These are phyloP conservation scores for Magnaporthiopsis incrustans DNA, from an alignment of 2,329 filamentous ascomycete genomes.

Conservation along the genomic window DNA sequence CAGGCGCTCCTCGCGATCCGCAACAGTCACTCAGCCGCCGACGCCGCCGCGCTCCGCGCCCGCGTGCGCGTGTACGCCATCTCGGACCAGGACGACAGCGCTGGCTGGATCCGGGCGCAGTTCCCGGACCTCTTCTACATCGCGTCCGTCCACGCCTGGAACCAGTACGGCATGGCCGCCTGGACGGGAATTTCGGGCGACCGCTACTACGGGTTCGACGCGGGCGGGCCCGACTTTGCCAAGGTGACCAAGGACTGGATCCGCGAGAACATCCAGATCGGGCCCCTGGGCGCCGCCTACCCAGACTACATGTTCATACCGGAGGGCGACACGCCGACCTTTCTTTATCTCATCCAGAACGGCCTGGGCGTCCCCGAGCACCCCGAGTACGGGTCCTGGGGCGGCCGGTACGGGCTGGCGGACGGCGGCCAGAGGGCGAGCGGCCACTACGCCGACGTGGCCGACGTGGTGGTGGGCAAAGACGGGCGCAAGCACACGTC, in stretches of 20 bases:
- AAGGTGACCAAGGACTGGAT: slow-evolving; percentile 44
- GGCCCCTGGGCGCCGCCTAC: slow-evolving; percentile 33
- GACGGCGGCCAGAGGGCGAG: slow-evolving; percentile 18
- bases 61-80: slow-evolving; percentile 46
- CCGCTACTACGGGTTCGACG: slow-evolving; percentile 24
- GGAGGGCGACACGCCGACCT: slow-evolving; percentile 45
- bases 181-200: slow-evolving; percentile 42
- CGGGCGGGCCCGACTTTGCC: slow-evolving; percentile 35
- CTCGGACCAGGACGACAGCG: slow-evolving; percentile 51
- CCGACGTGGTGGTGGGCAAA: slow-evolving; percentile 20
- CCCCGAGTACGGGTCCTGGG: slow-evolving; percentile 41
- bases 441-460: slow-evolving; percentile 21
- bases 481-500: slow-evolving; percentile 19
- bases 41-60: slow-evolving; percentile 26
- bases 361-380: slow-evolving; percentile 36
- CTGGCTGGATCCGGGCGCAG: slow-evolving; percentile 44
- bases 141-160: slow-evolving; percentile 45
- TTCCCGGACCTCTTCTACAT: slow-evolving; percentile 51
- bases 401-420: slow-evolving; percentile 33
- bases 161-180: slow-evolving; percentile 43
- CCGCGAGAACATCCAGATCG: slow-evolving; percentile 43
- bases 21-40: slow-evolving; percentile 17
- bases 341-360: slow-evolving; percentile 40
- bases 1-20: slow-evolving; percentile 35
- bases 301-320: slow-evolving; percentile 40